Percentiles rank a stretch among this genome's conserved stretches.
These are phyloP conservation scores for Pseudogymnoascus pannorum DNA, from an alignment of 2,329 filamentous ascomycete species.

Conservation along the genomic window DNA sequence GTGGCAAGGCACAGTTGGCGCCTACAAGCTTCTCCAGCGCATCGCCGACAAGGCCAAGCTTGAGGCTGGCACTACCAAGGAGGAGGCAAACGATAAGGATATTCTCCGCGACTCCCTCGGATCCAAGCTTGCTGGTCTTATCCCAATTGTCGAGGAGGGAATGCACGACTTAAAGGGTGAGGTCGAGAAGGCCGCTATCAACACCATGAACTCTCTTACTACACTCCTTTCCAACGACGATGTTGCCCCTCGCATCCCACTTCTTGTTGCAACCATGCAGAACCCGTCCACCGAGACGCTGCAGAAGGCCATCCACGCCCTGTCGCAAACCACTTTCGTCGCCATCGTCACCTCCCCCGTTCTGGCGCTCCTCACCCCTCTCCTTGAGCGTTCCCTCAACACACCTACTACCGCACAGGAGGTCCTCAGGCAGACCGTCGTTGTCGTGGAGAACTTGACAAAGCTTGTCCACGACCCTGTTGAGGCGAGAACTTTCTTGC, in stretches of 20 bases:
- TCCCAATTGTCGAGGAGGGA: constrained; percentile 81
- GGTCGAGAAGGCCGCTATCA: constrained; percentile 79
- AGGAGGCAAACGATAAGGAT: constrained; percentile 83
- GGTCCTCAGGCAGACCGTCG: constrained; percentile 88
- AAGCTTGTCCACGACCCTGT: constrained; percentile 95
- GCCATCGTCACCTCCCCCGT: constrained; percentile 93
- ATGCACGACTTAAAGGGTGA: constrained; percentile 97
- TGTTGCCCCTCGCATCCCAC: constrained; percentile 82
- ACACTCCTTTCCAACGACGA: constrained; percentile 94
- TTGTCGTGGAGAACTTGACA: constrained; percentile 96
- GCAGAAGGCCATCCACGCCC: constrained; percentile 91
- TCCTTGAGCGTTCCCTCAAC: constrained; percentile 90
- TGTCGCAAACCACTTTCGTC: constrained; percentile 98
- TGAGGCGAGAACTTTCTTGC: constrained; percentile 89
- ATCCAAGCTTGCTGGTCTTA: constrained; percentile 73
- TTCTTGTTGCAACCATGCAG: constrained; percentile 92
- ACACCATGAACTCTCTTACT: constrained; percentile 86
- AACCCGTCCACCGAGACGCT: constrained; percentile 81
- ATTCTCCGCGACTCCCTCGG: constrained; percentile 87
- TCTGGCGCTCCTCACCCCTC: constrained; percentile 84
- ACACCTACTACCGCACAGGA: constrained; percentile 86
- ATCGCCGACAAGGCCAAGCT: constrained; percentile 95
- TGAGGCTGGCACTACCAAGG: constrained; percentile 66
- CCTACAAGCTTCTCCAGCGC: constrained; percentile 74
- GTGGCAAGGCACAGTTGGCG: constrained; percentile 93